Evolutionary conservation across 805 yeast species (phyloP).

Genomic region (Maudiozyma barnettii): DNA sequence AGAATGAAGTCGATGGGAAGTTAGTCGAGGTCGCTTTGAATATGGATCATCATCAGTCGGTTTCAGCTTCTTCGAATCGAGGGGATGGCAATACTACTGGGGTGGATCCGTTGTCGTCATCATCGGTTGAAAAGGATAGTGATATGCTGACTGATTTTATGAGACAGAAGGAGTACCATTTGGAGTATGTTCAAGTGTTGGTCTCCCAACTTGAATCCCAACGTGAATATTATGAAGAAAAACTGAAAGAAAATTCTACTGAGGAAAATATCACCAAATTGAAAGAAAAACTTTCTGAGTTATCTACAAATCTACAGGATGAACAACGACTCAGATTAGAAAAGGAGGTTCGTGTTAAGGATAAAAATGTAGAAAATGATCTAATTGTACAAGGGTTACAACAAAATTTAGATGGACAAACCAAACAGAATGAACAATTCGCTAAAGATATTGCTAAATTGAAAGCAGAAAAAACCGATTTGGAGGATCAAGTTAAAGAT

Average conservation of each 20-base stretch:
- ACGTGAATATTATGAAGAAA: conserved; percentile 66
- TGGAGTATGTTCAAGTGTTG: conserved; percentile 72
- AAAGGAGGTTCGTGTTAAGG: conserved; percentile 11
- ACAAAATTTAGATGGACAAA: conserved; percentile 34
- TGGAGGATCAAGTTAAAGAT: conserved; percentile 60
- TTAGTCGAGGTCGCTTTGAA: conserved; percentile 52
- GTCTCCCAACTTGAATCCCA: conserved; percentile 80
- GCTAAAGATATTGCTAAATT: conserved; percentile 27
- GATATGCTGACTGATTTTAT: conserved; percentile 14
- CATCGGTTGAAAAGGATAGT: conserved; percentile 9
- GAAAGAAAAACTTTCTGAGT: not conserved
- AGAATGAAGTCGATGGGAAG: conserved; percentile 83
- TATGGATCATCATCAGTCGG: not conserved
- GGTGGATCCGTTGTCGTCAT: too few species aligned
- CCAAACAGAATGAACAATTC: conserved; percentile 33
- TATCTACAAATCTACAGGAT: not conserved
- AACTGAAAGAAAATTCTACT: conserved; percentile 29
- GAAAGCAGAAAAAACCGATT: conserved; percentile 36
- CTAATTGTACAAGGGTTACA: conserved; percentile 40
- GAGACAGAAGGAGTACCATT: conserved; percentile 49
- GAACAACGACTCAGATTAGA: conserved; percentile 2
- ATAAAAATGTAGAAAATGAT: conserved; percentile 22
- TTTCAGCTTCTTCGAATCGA: not conserved
- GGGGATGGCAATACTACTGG: not conserved
- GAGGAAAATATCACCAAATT: conserved; percentile 10